Conservation (phyloP, 371 early-diverging fungal species). For the Fennellomyces sp. region DNA sequence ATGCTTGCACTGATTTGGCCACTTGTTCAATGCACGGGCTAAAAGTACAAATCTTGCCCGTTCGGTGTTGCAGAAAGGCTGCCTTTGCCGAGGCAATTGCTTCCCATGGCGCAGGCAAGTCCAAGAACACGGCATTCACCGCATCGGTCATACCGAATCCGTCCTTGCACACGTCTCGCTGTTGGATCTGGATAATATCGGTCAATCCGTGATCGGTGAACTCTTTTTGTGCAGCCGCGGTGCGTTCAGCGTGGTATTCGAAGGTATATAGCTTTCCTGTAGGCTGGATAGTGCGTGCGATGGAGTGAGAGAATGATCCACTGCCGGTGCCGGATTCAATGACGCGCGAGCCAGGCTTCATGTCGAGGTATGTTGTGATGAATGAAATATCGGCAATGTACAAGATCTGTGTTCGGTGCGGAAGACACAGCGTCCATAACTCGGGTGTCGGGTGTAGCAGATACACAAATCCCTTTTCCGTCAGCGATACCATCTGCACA, state of each 20-base stretch:
- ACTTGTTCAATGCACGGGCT: constrained; percentile 98
- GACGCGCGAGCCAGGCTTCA: constrained; percentile 85
- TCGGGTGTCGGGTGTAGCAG: constrained; percentile 94
- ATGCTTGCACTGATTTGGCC: constrained; percentile 71
- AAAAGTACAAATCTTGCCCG: constrained; percentile 90
- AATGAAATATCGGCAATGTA: constrained; percentile 93
- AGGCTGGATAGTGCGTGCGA: constrained; percentile 87
- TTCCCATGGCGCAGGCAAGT: constrained; percentile 97
- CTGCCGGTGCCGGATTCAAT: constrained; percentile 97
- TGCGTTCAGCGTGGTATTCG: constrained; percentile 91
- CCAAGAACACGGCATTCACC: constrained; percentile 93
- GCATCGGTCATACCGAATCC: constrained; percentile 80
- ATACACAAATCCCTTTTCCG: constrained; percentile 83
- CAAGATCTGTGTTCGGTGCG: constrained; percentile 96
- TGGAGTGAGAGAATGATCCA: constrained; percentile 95
- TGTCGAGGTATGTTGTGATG: constrained; percentile 77
- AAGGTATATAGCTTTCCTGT: constrained; percentile 90
- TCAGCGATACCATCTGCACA: constrained; percentile 66
- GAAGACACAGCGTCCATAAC: constrained; percentile 90
- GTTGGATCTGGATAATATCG: constrained; percentile 68
- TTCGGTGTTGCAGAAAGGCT: constrained; percentile 77
- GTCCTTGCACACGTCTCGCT: constrained; percentile 89
- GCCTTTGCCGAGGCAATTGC: constrained; percentile 83
- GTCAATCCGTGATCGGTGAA: constrained; percentile 80
- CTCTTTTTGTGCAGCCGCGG: constrained; percentile 71